Percentiles rank a stretch among this genome's conserved stretches.
phyloP scores from a whole-genome alignment of 2,329 filamentous ascomycete species.

The Sporothrix protearum region DNA sequence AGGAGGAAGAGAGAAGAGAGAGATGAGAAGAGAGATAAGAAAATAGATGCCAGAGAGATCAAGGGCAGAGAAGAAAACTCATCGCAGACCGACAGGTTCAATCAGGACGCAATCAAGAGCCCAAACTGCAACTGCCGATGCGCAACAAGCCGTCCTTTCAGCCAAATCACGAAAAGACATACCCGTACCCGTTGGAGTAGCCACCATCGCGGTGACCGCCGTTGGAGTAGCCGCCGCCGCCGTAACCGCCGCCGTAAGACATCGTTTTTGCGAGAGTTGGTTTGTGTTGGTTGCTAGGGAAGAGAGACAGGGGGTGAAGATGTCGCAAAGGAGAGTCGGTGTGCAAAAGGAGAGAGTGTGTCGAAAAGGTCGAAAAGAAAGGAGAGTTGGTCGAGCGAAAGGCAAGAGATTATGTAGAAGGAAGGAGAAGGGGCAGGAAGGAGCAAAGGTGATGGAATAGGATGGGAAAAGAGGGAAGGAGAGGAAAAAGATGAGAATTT shows the following conservation, averaged over 20 bases:
- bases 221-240: slow-evolving; percentile 15
- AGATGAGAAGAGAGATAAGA: neutral
- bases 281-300: slow-evolving; percentile 10
- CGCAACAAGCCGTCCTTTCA: neutral
- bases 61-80: neutral
- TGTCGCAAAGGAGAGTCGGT: neutral
- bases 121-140: neutral
- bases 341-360: neutral
- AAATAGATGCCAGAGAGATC: neutral
- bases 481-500: slow-evolving; percentile 26
- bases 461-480: slow-evolving; percentile 17
- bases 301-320: neutral
- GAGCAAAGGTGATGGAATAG: neutral
- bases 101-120: neutral
- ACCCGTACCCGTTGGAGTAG: slow-evolving; percentile 42
- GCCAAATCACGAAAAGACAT: neutral
- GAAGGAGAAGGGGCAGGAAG: neutral
- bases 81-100: neutral
- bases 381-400: neutral
- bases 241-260: slow-evolving; percentile 46
- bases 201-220: slow-evolving; percentile 46
- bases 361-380: neutral
- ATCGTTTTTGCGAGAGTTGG: slow-evolving; percentile 36
- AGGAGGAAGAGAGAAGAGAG: neutral
- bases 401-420: slow-evolving; percentile 1